phyloP scores from a whole-genome alignment of 768 basidiomycete species.

The Dacryopinax spathularia region DNA sequence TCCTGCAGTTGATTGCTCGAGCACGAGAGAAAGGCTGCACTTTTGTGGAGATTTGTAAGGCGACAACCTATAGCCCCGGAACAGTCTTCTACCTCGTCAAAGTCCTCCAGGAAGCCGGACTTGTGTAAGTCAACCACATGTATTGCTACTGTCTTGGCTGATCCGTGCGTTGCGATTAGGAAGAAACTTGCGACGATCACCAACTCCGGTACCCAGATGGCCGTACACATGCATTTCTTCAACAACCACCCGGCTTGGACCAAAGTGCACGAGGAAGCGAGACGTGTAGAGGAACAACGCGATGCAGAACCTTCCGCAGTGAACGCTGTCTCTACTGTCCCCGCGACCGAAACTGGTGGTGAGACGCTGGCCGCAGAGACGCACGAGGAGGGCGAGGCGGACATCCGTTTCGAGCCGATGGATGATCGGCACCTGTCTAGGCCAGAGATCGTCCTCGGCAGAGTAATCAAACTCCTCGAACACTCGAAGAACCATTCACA shows the following conservation, averaged over 20 bases:
- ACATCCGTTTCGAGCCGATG: constrained; percentile 52
- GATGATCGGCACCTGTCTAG: constrained; percentile 67
- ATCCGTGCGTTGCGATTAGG: constrained; percentile 5
- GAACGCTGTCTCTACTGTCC: background rate
- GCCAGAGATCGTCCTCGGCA: constrained; percentile 50
- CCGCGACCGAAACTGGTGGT: too few relatives aligned
- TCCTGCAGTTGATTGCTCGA: constrained; percentile 71
- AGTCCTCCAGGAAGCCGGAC: constrained; percentile 54
- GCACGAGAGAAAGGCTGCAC: constrained; percentile 65
- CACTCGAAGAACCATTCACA: constrained; percentile 57
- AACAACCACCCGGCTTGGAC: constrained; percentile 45
- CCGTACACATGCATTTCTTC: constrained; percentile 74
- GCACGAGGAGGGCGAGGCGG: constrained; percentile 22
- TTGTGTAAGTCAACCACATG: constrained; percentile 40
- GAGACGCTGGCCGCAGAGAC: constrained; percentile 20
- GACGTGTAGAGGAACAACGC: constrained; percentile 38
- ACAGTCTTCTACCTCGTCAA: constrained; percentile 77
- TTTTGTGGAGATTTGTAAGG: constrained; percentile 59
- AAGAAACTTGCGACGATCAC: constrained; percentile 15
- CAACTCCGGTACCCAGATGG: constrained; percentile 40
- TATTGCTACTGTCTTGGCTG: background rate
- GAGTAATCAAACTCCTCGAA: constrained; percentile 59
- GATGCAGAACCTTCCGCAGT: constrained; percentile 12
- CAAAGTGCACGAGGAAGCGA: too few relatives aligned
- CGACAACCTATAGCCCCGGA: constrained; percentile 76